A percentile compares a stretch with the other conserved stretches of the same genome.
Conservation (phyloP, 2,329 filamentous ascomycete species). For the Sclerotinia subarctica region DNA sequence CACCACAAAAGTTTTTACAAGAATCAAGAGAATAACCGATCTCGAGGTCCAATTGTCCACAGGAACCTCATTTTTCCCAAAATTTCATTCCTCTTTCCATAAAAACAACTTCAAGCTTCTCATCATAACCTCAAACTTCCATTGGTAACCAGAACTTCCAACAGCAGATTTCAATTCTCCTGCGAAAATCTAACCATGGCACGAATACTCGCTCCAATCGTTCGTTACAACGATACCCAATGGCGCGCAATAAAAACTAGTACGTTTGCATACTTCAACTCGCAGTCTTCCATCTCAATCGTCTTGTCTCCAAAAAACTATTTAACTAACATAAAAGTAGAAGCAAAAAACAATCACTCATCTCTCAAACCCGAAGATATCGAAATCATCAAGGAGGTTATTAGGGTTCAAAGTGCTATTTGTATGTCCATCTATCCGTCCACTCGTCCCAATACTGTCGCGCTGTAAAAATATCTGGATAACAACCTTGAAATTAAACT, state of each 20-base stretch:
- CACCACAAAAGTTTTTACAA: neutral
- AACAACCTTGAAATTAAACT: neutral
- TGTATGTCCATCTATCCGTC: neutral
- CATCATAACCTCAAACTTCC: neutral
- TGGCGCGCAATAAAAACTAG: constrained; percentile 11
- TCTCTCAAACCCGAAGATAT: neutral
- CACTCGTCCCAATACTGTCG: neutral
- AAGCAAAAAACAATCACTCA: neutral
- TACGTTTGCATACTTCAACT: neutral
- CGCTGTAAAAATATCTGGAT: too few relatives aligned
- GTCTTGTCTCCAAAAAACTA: neutral
- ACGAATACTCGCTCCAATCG: neutral
- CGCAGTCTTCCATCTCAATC: neutral
- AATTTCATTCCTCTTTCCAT: neutral
- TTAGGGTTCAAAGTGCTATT: constrained; percentile 1
- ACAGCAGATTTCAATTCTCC: neutral
- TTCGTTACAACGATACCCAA: constrained; percentile 1
- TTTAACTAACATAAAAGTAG: neutral
- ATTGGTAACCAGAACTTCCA: neutral
- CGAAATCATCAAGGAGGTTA: neutral
- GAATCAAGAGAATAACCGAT: too few relatives aligned
- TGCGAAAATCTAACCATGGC: neutral
- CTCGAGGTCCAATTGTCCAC: too few relatives aligned
- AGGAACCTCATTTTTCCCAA: too few relatives aligned
- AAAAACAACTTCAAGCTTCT: neutral